Percentiles rank a stretch among this genome's conserved stretches.
These are phyloP conservation scores for Aristolochia californica DNA, from an alignment of 164 flowering plant species.

Conservation along the genomic window DNA sequence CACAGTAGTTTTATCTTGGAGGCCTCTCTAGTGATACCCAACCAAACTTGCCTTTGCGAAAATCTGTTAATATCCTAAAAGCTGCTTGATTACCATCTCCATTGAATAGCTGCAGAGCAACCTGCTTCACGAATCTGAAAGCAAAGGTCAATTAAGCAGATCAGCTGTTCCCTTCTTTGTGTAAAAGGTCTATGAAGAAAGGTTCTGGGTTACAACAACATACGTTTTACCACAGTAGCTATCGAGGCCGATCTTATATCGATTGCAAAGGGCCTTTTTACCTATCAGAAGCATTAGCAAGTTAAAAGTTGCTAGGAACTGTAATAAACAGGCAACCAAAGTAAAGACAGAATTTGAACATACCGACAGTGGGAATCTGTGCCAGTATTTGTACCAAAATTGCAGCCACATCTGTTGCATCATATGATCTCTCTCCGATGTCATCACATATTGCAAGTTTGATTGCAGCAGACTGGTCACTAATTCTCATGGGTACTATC, in stretches of 20 bases:
- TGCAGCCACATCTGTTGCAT: conserved; percentile 80
- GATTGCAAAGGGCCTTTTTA: conserved; percentile 39
- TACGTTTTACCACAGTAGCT: conserved; percentile 69
- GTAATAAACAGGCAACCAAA: background rate
- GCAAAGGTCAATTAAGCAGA: conserved; percentile 4
- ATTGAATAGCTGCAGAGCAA: conserved; percentile 63
- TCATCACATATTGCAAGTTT: conserved; percentile 98
- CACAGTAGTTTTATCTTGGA: conserved; percentile 31
- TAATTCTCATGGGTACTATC: conserved; percentile 86
- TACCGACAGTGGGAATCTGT: conserved; percentile 74
- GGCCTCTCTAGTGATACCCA: conserved; percentile 89
- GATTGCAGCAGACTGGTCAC: conserved; percentile 86
- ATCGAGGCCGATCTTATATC: conserved; percentile 67
- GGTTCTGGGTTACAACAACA: conserved; percentile 8
- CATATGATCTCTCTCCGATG: conserved; percentile 95
- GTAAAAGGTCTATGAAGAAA: background rate
- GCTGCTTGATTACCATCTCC: conserved; percentile 85
- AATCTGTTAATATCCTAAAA: conserved; percentile 75
- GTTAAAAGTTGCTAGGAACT: background rate
- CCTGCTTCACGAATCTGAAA: conserved; percentile 72
- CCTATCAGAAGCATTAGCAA: conserved; percentile 27
- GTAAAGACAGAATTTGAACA: background rate
- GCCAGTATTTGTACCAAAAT: conserved; percentile 77
- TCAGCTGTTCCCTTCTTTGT: background rate
- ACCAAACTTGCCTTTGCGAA: conserved; percentile 89